Evolutionary conservation across 2,329 filamentous ascomycete species (phyloP).

Genomic region (Monilinia laxa): DNA sequence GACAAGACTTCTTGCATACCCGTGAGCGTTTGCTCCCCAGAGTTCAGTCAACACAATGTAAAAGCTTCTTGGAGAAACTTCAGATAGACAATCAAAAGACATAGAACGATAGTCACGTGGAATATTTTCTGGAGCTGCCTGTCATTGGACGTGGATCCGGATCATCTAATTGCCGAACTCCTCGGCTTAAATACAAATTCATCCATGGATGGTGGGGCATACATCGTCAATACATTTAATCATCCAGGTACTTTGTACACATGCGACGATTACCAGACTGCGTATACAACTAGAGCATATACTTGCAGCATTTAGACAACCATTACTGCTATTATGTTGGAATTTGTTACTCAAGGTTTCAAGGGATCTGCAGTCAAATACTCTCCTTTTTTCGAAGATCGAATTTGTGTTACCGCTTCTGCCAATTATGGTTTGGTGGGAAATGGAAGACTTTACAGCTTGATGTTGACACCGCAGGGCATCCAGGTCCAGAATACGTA

Average conservation of each 20-base stretch:
- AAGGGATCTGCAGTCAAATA: constrained; percentile 98
- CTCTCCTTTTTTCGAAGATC: constrained; percentile 95
- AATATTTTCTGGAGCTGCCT: no score
- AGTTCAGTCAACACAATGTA: no score
- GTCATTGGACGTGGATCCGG: no score
- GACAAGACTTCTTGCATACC: no score
- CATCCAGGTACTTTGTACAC: background rate
- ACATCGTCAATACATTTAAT: no score
- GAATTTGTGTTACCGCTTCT: constrained; percentile 85
- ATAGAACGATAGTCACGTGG: no score
- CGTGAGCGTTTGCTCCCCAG: no score
- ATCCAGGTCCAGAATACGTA: constrained; percentile 82
- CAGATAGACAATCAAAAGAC: no score
- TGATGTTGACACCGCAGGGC: constrained; percentile 79
- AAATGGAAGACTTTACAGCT: constrained; percentile 84
- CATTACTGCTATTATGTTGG: constrained; percentile 63
- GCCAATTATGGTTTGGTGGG: constrained; percentile 97
- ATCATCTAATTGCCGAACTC: background rate
- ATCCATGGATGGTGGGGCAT: background rate
- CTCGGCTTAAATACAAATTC: background rate
- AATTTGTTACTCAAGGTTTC: constrained; percentile 89
- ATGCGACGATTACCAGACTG: background rate
- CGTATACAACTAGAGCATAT: background rate
- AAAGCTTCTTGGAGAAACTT: no score
- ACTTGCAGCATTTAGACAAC: background rate